phyloP scores from a whole-genome alignment of 345 rosid species.

The Mangifera indica region DNA sequence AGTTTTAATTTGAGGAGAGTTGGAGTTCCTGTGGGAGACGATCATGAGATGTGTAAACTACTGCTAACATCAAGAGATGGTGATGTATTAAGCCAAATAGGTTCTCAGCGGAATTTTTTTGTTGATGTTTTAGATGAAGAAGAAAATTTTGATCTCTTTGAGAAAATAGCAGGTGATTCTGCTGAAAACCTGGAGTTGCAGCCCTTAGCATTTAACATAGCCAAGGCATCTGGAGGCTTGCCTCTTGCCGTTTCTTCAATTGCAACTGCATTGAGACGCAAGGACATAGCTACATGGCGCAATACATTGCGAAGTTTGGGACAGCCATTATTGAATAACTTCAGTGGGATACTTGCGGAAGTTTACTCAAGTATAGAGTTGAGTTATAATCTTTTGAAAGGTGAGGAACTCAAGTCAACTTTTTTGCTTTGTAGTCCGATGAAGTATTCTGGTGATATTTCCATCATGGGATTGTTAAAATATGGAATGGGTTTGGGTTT shows the following conservation, averaged over 20 bases:
- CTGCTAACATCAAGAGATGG: background rate
- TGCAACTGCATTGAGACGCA: constrained; percentile 22
- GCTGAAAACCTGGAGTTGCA: background rate
- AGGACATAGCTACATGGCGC: constrained; percentile 13
- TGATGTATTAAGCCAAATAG: background rate
- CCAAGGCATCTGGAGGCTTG: constrained; percentile 25
- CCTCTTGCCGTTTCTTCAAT: constrained; percentile 7
- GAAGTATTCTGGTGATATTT: background rate
- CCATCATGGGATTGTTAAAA: constrained; percentile 20
- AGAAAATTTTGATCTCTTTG: constrained; percentile 27
- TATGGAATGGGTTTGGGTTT: constrained; percentile 30
- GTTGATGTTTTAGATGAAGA: constrained; percentile 8
- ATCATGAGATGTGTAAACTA: background rate
- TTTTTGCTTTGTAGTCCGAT: constrained; percentile 12
- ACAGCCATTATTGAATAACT: background rate
- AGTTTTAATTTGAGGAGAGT: background rate
- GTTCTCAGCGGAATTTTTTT: background rate
- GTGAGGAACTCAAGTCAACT: background rate
- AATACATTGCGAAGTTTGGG: constrained; percentile 11
- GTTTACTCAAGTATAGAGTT: background rate
- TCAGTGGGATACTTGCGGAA: background rate
- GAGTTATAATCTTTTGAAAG: background rate
- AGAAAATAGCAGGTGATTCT: constrained; percentile 12
- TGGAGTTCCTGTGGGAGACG: constrained; percentile 10
- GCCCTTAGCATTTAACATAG: constrained; percentile 16